These are phyloP conservation scores for Solanum pimpinellifolium DNA, from an alignment of 257 asterid genomes.

Conservation along the genomic window DNA sequence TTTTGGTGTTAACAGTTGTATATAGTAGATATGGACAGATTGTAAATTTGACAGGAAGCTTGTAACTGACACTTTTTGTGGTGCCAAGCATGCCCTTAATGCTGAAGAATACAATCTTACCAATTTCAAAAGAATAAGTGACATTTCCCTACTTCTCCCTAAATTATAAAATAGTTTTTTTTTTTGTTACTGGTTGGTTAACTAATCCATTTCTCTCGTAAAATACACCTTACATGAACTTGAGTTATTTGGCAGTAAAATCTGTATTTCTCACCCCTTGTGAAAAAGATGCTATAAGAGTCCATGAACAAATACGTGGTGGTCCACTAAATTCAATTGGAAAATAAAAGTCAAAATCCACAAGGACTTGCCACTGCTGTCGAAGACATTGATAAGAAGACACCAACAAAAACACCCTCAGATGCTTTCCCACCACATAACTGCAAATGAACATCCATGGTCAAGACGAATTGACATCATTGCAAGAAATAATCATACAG, in stretches of 20 bases:
- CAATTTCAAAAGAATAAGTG: background rate
- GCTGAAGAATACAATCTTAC: background rate
- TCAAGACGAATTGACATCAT: background rate
- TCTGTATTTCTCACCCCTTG: background rate
- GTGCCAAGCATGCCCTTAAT: background rate
- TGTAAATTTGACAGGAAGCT: background rate
- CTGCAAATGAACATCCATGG: constrained; percentile 23
- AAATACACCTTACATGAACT: background rate
- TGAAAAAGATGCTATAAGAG: background rate
- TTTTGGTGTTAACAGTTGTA: background rate
- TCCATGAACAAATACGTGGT: background rate
- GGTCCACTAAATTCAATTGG: background rate
- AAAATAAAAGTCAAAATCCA: constrained; percentile 9
- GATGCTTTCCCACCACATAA: constrained; percentile 78
- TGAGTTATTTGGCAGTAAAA: background rate
- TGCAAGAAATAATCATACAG: background rate
- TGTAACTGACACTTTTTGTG: background rate
- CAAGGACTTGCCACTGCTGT: constrained; percentile 65
- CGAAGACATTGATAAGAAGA: constrained; percentile 82
- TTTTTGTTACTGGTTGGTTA: background rate
- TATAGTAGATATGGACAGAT: background rate
- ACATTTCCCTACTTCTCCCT: background rate
- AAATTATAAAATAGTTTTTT: background rate
- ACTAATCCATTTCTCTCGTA: background rate
- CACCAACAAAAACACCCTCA: constrained; percentile 90